These are phyloP conservation scores for Dendrothele bispora DNA, from an alignment of 768 basidiomycete species.

Conservation along the genomic window DNA sequence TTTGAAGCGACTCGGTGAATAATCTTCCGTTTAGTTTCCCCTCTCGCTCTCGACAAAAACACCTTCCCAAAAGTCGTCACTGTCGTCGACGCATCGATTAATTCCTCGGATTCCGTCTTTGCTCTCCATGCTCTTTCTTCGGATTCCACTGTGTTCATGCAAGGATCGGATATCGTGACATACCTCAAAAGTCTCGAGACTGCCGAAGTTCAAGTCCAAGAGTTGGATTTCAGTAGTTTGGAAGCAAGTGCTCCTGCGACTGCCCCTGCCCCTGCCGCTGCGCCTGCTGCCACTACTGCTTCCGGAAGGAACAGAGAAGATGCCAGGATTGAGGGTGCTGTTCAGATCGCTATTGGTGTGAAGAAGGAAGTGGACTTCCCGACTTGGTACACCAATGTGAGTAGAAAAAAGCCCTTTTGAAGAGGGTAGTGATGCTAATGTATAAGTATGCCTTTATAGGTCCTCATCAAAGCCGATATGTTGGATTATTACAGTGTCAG, in stretches of 20 bases:
- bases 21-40: slow-evolving; percentile 61
- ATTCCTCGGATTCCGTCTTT: slow-evolving; percentile 61
- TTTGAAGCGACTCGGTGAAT: slow-evolving; percentile 10
- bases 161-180: slow-evolving; percentile 69
- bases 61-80: slow-evolving; percentile 73
- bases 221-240: slow-evolving; percentile 70
- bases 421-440: too few species aligned
- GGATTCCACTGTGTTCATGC: slow-evolving; percentile 71
- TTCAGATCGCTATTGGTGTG: slow-evolving; percentile 91
- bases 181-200: slow-evolving; percentile 77
- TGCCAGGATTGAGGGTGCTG: slow-evolving; percentile 82
- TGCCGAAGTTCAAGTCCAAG: slow-evolving; percentile 60
- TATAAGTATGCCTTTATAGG: slow-evolving; percentile 44
- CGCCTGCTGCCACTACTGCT: slow-evolving; percentile 32
- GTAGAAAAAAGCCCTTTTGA: too few species aligned
- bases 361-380: slow-evolving; percentile 96
- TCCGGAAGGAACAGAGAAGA: slow-evolving; percentile 64
- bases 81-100: slow-evolving; percentile 78
- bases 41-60: slow-evolving; percentile 64
- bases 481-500: slow-evolving; percentile 98
- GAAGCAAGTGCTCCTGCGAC: slow-evolving; percentile 43
- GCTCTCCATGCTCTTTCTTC: slow-evolving; percentile 79
- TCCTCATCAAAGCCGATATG: slow-evolving; percentile 98
- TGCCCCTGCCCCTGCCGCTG: slow-evolving; percentile 35
- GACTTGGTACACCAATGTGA: slow-evolving; percentile 89